phyloP scores from a whole-genome alignment of 192 early-diverging fungal genomes.

The Mortierella antarctica region DNA sequence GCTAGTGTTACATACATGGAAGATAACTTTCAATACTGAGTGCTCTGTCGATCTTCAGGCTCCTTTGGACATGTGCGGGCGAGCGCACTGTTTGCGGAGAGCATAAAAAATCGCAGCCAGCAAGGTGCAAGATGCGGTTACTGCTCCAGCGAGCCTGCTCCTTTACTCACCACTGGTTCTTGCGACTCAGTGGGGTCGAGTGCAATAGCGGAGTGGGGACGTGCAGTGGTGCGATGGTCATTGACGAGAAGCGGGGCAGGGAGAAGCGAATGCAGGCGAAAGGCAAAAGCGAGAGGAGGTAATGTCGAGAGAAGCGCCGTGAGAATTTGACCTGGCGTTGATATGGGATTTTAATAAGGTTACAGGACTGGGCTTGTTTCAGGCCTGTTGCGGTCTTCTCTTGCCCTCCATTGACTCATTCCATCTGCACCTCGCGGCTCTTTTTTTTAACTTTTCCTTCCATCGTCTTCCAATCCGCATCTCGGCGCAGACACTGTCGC shows the following conservation, averaged over 20 bases:
- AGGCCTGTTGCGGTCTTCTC: not conserved
- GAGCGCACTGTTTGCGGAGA: not conserved
- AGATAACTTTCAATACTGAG: not conserved
- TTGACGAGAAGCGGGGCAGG: not conserved
- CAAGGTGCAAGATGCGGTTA: not conserved
- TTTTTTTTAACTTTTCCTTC: slow-evolving; percentile 2
- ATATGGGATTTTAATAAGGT: no score
- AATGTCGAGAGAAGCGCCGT: not conserved
- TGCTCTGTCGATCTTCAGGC: not conserved
- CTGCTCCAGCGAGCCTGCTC: not conserved
- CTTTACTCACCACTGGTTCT: slow-evolving; percentile 25
- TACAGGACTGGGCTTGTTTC: no score
- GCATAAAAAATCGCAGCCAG: not conserved
- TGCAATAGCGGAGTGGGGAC: slow-evolving; percentile 61
- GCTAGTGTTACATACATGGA: slow-evolving; percentile 25
- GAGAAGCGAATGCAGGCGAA: not conserved
- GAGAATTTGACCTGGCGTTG: not conserved
- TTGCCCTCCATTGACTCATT: not conserved
- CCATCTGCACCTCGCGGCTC: not conserved
- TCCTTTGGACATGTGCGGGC: not conserved
- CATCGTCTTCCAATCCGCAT: slow-evolving; percentile 15
- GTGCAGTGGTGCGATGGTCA: slow-evolving; percentile 50
- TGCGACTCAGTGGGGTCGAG: slow-evolving; percentile 56
- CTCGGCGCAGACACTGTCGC: not conserved
- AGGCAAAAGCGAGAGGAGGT: not conserved